These are phyloP conservation scores for Sphagnum magellanicum DNA, from an alignment of 228 moss, liverwort and hornwort genomes.

Conservation along the genomic window DNA sequence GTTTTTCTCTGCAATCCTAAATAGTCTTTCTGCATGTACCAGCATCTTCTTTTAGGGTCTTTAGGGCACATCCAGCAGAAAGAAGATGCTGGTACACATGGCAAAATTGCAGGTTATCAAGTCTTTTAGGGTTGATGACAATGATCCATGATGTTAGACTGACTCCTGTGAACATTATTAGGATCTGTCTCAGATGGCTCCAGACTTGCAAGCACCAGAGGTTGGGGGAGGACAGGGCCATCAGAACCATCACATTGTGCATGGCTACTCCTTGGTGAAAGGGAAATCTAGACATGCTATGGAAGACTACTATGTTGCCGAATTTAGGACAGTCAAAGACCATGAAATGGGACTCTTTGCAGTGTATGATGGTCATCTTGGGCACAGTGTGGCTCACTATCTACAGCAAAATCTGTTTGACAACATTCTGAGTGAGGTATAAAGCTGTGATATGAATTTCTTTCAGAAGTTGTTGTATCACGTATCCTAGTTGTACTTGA, in stretches of 20 bases:
- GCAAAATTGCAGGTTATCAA: too few species aligned
- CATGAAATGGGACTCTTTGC: conserved; percentile 87
- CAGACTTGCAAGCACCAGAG: conserved; percentile 45
- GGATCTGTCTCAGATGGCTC: conserved; percentile 46
- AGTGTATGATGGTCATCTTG: conserved; percentile 95
- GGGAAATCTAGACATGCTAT: conserved; percentile 95
- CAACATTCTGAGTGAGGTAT: conserved; percentile 84
- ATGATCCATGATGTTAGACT: too few species aligned
- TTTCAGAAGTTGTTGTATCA: not conserved
- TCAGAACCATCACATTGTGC: conserved; percentile 30
- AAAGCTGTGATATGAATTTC: not conserved
- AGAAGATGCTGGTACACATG: too few species aligned
- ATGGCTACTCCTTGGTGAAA: conserved; percentile 85
- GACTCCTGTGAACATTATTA: too few species aligned
- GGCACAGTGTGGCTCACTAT: conserved; percentile 75
- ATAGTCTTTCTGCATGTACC: too few species aligned
- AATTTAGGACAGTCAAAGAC: conserved; percentile 54
- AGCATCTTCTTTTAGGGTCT: too few species aligned
- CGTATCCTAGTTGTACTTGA: too few species aligned
- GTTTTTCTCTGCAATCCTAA: too few species aligned
- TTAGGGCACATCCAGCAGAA: too few species aligned
- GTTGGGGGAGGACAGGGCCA: conserved; percentile 51
- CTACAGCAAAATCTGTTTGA: conserved; percentile 72
- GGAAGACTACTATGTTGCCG: conserved; percentile 91
- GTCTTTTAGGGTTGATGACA: too few species aligned